These are phyloP conservation scores for thale cress (Arabidopsis thaliana) DNA, from an alignment of 345 rosid species.

Conservation along the genomic window DNA sequence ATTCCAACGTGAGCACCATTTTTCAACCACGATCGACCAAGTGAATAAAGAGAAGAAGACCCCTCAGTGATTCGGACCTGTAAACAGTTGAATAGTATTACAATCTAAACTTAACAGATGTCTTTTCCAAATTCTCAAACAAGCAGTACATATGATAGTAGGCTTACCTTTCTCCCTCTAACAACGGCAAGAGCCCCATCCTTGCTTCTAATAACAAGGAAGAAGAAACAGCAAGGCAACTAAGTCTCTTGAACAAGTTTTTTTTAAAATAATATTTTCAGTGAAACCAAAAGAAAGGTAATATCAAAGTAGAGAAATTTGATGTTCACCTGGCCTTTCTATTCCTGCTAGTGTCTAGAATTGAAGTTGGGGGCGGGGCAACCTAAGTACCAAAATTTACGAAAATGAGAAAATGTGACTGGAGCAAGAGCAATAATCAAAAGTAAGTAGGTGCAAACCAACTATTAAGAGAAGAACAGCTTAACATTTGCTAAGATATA, in stretches of 20 bases:
- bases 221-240: constrained; percentile 32
- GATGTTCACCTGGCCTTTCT: constrained; percentile 61
- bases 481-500: neutral
- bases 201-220: constrained; percentile 51
- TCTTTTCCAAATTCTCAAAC: constrained; percentile 16
- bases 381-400: constrained; percentile 49
- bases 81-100: constrained; percentile 35
- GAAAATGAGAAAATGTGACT: constrained; percentile 25
- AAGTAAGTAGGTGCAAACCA: neutral
- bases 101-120: constrained; percentile 3
- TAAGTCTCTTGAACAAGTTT: constrained; percentile 20
- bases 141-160: constrained; percentile 4
- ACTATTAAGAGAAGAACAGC: constrained; percentile 21
- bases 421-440: constrained; percentile 22
- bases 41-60: constrained; percentile 82
- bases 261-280: neutral
- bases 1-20: constrained; percentile 72
- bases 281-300: constrained; percentile 3
- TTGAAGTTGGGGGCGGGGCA: constrained; percentile 56
- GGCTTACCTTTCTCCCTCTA: constrained; percentile 75
- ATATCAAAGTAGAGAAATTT: neutral
- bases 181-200: constrained; percentile 56
- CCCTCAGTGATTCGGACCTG: constrained; percentile 78
- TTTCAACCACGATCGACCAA: constrained; percentile 93
- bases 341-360: constrained; percentile 60